These are phyloP conservation scores for Gossypium anomalum DNA, from an alignment of 345 rosid species.

Conservation along the genomic window DNA sequence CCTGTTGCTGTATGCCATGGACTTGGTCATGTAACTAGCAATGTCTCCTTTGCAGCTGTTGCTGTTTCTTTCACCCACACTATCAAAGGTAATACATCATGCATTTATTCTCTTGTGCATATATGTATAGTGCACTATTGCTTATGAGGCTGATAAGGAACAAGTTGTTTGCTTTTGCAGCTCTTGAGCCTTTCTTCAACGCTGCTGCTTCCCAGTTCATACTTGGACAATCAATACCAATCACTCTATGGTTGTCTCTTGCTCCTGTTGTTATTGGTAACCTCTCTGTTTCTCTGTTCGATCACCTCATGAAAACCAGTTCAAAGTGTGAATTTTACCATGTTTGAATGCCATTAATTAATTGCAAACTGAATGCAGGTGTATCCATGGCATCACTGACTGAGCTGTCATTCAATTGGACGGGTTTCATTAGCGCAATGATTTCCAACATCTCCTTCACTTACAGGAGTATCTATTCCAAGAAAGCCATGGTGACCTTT, in stretches of 20 bases:
- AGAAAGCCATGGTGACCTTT: slow-evolving; percentile 89
- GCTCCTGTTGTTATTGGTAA: slow-evolving; percentile 89
- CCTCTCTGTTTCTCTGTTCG: not conserved
- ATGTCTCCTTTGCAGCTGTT: slow-evolving; percentile 93
- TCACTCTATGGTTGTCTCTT: slow-evolving; percentile 82
- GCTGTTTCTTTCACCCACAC: slow-evolving; percentile 99
- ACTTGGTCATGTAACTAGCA: slow-evolving; percentile 87
- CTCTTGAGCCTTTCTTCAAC: slow-evolving; percentile 97
- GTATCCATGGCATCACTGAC: slow-evolving; percentile 92
- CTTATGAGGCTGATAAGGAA: not conserved
- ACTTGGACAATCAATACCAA: slow-evolving; percentile 79
- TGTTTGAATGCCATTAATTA: slow-evolving; percentile 5
- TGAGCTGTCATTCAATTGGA: slow-evolving; percentile 95
- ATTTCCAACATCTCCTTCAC: slow-evolving; percentile 94
- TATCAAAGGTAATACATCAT: slow-evolving; percentile 52
- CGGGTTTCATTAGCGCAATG: slow-evolving; percentile 96
- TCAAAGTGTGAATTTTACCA: not conserved
- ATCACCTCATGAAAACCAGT: not conserved
- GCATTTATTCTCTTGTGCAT: not conserved
- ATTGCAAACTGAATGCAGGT: slow-evolving; percentile 36
- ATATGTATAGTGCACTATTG: not conserved
- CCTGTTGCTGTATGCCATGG: slow-evolving; percentile 97
- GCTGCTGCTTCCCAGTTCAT: slow-evolving; percentile 93
- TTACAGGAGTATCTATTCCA: slow-evolving; percentile 89
- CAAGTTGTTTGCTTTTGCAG: slow-evolving; percentile 37